Evolutionary conservation across 225 moss, liverwort and hornwort species (phyloP).

Genomic region (Marchantia polymorpha): DNA sequence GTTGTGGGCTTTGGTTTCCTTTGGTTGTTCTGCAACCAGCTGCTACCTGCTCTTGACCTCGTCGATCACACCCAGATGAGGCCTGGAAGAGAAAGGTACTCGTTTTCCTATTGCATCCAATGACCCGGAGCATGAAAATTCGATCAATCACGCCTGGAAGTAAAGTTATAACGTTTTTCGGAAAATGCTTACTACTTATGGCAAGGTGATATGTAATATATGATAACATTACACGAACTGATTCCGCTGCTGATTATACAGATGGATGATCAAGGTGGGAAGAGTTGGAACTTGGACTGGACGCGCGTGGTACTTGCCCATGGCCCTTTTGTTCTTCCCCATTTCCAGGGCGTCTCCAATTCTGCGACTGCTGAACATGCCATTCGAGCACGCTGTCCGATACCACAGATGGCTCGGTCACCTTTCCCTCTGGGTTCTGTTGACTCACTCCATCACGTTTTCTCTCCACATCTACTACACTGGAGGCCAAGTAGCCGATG

Average conservation of each 20-base stretch:
- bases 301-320: slow-evolving; percentile 51
- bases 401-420: slow-evolving; percentile 65
- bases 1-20: slow-evolving; percentile 44
- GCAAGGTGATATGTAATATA: too few species aligned
- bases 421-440: slow-evolving; percentile 53
- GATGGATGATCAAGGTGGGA: slow-evolving; percentile 34
- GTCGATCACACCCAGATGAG: slow-evolving; percentile 39
- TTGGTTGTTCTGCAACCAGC: slow-evolving; percentile 52
- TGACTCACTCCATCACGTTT: slow-evolving; percentile 55
- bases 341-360: slow-evolving; percentile 57
- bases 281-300: slow-evolving; percentile 63
- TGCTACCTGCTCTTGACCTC: slow-evolving; percentile 37
- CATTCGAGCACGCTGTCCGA: slow-evolving; percentile 54
- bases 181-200: too few species aligned
- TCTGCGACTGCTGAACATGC: slow-evolving; percentile 53
- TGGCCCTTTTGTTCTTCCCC: slow-evolving; percentile 60
- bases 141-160: too few species aligned
- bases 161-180: too few species aligned
- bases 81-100: slow-evolving; percentile 33
- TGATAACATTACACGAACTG: too few species aligned
- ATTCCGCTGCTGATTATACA: background rate
- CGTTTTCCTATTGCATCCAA: background rate
- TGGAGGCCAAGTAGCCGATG: slow-evolving; percentile 23
- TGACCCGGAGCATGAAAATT: background rate
- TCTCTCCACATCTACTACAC: slow-evolving; percentile 57